Conservation (phyloP, 305 asterid species). For the Fraxinus sp. region DNA sequence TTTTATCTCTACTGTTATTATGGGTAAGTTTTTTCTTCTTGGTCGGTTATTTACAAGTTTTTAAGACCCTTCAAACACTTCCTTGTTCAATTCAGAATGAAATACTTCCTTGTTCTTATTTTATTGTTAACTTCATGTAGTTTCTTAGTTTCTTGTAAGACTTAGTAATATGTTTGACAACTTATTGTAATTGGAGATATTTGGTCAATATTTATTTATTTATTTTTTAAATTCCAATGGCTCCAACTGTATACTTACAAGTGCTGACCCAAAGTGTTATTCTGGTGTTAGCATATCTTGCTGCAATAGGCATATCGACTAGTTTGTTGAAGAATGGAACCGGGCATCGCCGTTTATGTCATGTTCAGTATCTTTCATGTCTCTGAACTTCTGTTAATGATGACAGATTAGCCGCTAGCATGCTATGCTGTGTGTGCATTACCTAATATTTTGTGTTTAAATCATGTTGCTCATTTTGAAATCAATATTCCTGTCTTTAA, state of each 20-base stretch:
- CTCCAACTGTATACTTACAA: background rate
- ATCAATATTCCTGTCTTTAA: slow-evolving; percentile 12
- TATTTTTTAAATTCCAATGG: background rate
- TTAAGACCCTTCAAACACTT: background rate
- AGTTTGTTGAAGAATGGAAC: background rate
- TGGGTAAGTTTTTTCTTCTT: slow-evolving; percentile 57
- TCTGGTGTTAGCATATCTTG: background rate
- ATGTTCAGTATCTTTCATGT: background rate
- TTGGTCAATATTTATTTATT: background rate
- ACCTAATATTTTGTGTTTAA: slow-evolving; percentile 1
- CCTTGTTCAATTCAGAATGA: background rate
- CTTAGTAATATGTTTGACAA: background rate
- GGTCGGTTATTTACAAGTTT: background rate
- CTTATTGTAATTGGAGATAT: background rate
- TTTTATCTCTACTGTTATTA: slow-evolving; percentile 85
- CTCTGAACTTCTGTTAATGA: background rate
- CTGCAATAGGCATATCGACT: background rate
- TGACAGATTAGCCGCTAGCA: background rate
- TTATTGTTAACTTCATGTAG: slow-evolving; percentile 7
- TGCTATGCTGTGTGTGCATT: background rate
- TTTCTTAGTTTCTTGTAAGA: background rate
- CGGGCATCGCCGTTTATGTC: background rate
- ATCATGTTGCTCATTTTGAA: background rate
- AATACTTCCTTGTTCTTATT: background rate
- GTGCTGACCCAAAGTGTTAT: background rate